Evolutionary conservation across 768 basidiomycete species (phyloP), one percentile per base, ranked within the genome.

Genomic region (Panaeolus papilionaceus): DNA sequence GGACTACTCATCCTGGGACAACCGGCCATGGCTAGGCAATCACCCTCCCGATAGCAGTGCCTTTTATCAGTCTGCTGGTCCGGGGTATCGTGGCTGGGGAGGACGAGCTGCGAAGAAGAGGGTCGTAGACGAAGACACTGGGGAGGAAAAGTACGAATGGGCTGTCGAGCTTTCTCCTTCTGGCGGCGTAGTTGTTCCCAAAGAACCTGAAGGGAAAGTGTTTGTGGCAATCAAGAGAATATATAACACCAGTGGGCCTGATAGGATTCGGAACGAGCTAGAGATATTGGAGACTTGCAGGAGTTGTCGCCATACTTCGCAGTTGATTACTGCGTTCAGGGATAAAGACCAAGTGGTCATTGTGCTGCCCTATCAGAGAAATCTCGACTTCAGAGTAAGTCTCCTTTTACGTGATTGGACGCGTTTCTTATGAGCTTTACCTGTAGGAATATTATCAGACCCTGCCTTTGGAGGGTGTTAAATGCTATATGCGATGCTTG

Each of bases 211-310:
- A 11, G 79, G 78, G 38, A 89, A 89, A 70, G 88, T 91, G 5
- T 95, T 91, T 72, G 96, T 99, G 45, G 98, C 98, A 0, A 81
- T 99, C 75, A 99, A 99, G 81, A 88, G 96, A 69, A 98, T 99
- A 77, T 95, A 99, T 76, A 96, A 96, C 10, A 99, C 98, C 0
- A 96, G 95, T 76, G 94, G 90, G 71, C 98, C 98, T 0, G 91
- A 92, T 63, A 85, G 97, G 23, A 96, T 99, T 73, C 84, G 89
- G 58, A 99, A 99, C 77, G 98, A 99, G 77, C 87, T 99, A 64
- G 81, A 89, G 7, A 96, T 99, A 66, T 86, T 99, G 83, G 90
- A 95, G 74, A 90, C 91, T 65, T 89, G 88, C 78, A 86, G 94
- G 74, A 91, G 93, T 1, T 93, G 92, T 69, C 85, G 94, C 20